Evolutionary conservation across 176 grass and related monocot species (phyloP).

Genomic region (Panicum miliaceum): DNA sequence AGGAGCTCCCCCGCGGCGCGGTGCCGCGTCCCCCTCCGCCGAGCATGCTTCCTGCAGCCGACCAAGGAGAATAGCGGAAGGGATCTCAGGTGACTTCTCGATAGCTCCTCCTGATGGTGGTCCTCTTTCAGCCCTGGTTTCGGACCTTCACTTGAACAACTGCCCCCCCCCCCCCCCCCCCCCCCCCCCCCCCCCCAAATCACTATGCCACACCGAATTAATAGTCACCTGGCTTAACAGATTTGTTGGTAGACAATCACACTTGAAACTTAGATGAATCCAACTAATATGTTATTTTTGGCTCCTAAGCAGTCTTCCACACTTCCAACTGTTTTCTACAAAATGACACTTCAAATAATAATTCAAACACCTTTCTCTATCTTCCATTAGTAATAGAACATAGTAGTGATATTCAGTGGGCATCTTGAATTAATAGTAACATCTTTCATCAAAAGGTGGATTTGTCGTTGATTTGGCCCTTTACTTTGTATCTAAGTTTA

Average conservation of each 20-base stretch:
- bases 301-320: background rate
- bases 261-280: background rate
- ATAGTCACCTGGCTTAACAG: background rate
- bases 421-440: background rate
- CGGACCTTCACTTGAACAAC: background rate
- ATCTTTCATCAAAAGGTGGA: background rate
- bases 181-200: no score
- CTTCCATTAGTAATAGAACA: background rate
- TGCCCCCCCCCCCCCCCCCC: no score
- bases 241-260: background rate
- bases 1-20: background rate
- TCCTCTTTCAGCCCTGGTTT: background rate
- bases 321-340: background rate
- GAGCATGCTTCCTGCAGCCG: background rate
- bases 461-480: background rate
- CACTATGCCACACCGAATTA: no score
- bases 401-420: background rate
- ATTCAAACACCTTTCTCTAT: background rate
- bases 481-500: no score
- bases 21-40: background rate
- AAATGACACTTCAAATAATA: background rate
- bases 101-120: background rate
- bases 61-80: background rate
- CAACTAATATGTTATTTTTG: background rate
- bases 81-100: conserved; percentile 29